Base-by-base conservation (phyloP, 768 basidiomycete genomes). In the Trametes cinnabarina region DNA sequence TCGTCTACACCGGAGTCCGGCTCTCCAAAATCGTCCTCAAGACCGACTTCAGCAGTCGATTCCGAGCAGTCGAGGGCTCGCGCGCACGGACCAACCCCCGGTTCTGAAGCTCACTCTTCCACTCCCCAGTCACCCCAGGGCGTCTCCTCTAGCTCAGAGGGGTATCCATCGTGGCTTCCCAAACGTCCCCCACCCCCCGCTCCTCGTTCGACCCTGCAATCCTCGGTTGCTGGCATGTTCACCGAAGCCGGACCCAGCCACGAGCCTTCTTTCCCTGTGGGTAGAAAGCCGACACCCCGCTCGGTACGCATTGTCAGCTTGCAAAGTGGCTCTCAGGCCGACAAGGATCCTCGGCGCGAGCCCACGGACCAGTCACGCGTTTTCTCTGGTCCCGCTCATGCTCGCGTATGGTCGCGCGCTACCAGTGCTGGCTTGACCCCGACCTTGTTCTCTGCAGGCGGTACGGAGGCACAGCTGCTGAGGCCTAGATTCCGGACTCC, bases 121-220 rank as follows among this genome's bases (percentile, higher is more conserved):
- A 56, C 64, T 3, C 66, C 65, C 23, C 67, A 65, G 26, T 67
- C 66, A 9, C 69, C 67, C 2, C 69, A 49, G 28, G 58, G 49
- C 51, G 63, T 65, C 54, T 68, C 69, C 9, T 70, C 67, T 0
- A 64, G 71, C 50, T 80, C 80, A 17, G 88, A 89, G 63, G 85
- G 85, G 14, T 93, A 93, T 68, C 91, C 91, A 3, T 86, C 88
- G 22, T 93, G 91, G 91, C 84, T 93, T 1, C 91, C 91, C 17
- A 82, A 77, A 58, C 80, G 91, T 14, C 91, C 92, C 2, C 85
- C 84, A 15, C 88, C 83, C 0, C 91, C 91, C 0, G 83, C 82
- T 8, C 91, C 92, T 3, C 81, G 81, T 3, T 88, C 87, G 10
- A 90, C 87, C 1, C 72, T 88, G 54, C 83, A 83, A 57, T 84